Percentiles rank a stretch among this genome's conserved stretches.
Conservation (phyloP, 2,329 filamentous ascomycete genomes). For the Cladobotryum protrusum region DNA sequence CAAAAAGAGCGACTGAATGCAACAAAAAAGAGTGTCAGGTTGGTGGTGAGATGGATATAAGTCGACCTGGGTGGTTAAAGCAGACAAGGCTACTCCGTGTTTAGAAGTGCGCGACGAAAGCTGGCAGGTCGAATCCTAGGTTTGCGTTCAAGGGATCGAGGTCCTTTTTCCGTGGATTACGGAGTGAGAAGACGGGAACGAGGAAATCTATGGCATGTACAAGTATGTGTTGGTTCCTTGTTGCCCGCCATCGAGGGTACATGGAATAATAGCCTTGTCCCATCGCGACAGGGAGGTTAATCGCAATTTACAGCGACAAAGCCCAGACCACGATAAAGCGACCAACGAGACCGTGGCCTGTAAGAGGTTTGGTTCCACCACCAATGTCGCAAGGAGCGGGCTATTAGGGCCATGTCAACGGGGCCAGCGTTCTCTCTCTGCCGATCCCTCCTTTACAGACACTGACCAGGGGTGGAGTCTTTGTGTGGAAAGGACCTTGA, state of each 20-base stretch:
- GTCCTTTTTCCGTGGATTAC: no score
- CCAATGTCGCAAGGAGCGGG: conserved; percentile 10
- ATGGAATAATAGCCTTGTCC: not conserved
- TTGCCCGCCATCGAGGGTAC: conserved; percentile 6
- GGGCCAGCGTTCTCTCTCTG: not conserved
- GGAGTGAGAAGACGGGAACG: no score
- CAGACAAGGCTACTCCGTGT: no score
- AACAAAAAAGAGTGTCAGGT: no score
- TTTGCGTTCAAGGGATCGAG: no score
- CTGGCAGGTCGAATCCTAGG: no score
- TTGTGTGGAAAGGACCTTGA: not conserved
- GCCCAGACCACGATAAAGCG: conserved; percentile 8
- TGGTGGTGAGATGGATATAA: no score
- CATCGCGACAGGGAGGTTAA: conserved; percentile 11
- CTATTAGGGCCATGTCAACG: conserved; percentile 9
- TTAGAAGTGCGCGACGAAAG: no score
- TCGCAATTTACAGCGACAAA: conserved; percentile 7
- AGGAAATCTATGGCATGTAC: not conserved
- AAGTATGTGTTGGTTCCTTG: conserved; percentile 2
- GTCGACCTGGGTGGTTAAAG: no score
- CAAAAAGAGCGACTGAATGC: not conserved
- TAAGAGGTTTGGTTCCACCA: conserved; percentile 7
- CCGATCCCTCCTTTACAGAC: conserved; percentile 3
- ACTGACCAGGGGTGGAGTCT: conserved; percentile 4
- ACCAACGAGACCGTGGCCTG: conserved; percentile 8